A percentile compares a stretch with the other conserved stretches of the same genome.
phyloP scores from a whole-genome alignment of 164 flowering plant species.

The Vitis vinifera region DNA sequence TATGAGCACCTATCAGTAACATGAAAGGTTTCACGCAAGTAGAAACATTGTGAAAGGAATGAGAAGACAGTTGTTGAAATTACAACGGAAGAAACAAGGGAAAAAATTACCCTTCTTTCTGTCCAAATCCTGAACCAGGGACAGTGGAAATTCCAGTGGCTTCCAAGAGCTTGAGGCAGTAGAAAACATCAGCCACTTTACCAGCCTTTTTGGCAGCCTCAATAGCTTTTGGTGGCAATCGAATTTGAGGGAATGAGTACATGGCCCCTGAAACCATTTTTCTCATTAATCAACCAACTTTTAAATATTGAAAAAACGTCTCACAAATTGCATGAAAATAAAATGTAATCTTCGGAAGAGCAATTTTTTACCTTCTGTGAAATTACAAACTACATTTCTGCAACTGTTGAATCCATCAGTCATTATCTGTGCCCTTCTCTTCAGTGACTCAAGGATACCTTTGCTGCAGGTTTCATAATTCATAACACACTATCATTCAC shows the following conservation, averaged over 20 bases:
- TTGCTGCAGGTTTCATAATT: constrained; percentile 55
- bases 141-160: constrained; percentile 99
- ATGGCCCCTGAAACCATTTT: constrained; percentile 73
- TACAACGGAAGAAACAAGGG: not conserved
- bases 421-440: constrained; percentile 90
- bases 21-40: not conserved
- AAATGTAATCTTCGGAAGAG: not conserved
- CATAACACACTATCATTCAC: not conserved
- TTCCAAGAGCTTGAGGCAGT: constrained; percentile 94
- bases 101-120: constrained; percentile 83
- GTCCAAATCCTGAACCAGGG: constrained; percentile 99
- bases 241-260: constrained; percentile 98
- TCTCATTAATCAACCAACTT: not conserved
- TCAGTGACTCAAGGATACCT: constrained; percentile 83
- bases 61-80: not conserved
- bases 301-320: not conserved
- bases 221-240: constrained; percentile 86
- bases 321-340: not conserved
- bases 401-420: constrained; percentile 99
- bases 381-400: constrained; percentile 94
- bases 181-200: constrained; percentile 94
- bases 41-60: not conserved
- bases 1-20: not conserved
- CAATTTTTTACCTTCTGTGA: constrained; percentile 75
- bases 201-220: constrained; percentile 86